These are phyloP conservation scores for Jamesozyma hellenica DNA, from an alignment of 805 yeast genomes.

Conservation along the genomic window DNA sequence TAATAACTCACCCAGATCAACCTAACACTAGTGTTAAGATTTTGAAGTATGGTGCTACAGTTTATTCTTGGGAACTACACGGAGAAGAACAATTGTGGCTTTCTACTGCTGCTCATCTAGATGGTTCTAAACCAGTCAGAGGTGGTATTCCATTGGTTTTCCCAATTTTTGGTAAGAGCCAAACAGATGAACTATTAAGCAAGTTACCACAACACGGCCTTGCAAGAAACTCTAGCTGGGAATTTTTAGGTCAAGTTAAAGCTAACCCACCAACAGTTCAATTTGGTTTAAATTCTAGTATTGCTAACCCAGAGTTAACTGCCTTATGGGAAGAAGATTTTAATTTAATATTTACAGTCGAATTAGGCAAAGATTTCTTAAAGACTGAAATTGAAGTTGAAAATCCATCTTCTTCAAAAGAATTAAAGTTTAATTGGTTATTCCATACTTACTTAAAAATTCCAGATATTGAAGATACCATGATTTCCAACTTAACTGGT, in stretches of 20 bases:
- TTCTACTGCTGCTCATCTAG: slow-evolving; percentile 66
- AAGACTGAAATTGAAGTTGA: slow-evolving; percentile 65
- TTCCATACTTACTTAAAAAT: slow-evolving; percentile 83
- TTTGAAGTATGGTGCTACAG: slow-evolving; percentile 81
- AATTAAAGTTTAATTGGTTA: slow-evolving; percentile 83
- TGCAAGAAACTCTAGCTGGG: slow-evolving; percentile 88
- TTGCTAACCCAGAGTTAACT: slow-evolving; percentile 63
- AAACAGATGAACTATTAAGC: slow-evolving; percentile 46
- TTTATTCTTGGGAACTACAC: slow-evolving; percentile 65
- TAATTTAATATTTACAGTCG: slow-evolving; percentile 62
- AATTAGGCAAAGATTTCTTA: slow-evolving; percentile 47
- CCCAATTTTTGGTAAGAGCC: slow-evolving; percentile 79
- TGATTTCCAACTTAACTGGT: slow-evolving; percentile 72
- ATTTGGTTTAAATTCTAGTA: slow-evolving; percentile 83
- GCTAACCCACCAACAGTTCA: slow-evolving; percentile 70
- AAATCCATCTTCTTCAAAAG: slow-evolving; percentile 45
- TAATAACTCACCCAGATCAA: slow-evolving; percentile 45
- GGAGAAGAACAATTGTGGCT: slow-evolving; percentile 81
- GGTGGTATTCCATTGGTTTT: slow-evolving; percentile 97
- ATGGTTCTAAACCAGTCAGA: slow-evolving; percentile 88
- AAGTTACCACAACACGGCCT: slow-evolving; percentile 92
- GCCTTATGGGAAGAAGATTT: slow-evolving; percentile 52
- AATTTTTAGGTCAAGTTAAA: slow-evolving; percentile 76
- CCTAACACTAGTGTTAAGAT: slow-evolving; percentile 51
- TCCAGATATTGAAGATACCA: slow-evolving; percentile 65